Evolutionary conservation across 163 green algal genomes (phyloP).

Genomic region (Smithsoniella earleae): DNA sequence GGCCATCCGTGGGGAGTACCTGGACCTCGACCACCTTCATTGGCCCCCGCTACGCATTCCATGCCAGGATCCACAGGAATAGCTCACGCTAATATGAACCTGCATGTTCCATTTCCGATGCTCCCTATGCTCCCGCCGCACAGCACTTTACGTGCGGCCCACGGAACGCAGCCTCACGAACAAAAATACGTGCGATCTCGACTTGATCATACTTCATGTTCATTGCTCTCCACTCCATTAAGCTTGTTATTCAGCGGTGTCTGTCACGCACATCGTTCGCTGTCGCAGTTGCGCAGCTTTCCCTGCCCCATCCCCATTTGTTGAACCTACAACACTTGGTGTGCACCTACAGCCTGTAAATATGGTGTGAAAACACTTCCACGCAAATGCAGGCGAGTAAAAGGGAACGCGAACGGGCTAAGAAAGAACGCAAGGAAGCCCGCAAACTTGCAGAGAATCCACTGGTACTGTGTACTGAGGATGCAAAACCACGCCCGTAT

Average conservation of each 20-base stretch:
- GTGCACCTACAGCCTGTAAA: not conserved
- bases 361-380: not conserved
- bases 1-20: not conserved
- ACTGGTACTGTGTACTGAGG: not conserved
- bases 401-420: conserved; percentile 17
- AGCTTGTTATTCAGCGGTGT: not conserved
- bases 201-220: not conserved
- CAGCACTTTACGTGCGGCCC: not conserved
- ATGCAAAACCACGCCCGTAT: not conserved
- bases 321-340: not conserved
- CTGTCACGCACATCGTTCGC: not conserved
- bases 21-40: not conserved
- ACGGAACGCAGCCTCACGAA: not conserved
- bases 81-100: not conserved
- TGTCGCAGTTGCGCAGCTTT: not conserved
- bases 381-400: conserved; percentile 9
- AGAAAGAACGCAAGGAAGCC: conserved; percentile 27
- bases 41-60: not conserved
- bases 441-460: conserved; percentile 23
- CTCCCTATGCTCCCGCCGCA: not conserved
- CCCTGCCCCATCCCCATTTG: not conserved
- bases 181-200: conserved; percentile 17
- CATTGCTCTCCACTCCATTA: not conserved
- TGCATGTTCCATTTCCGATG: not conserved
- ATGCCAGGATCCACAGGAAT: not conserved